Evolutionary conservation across 2,329 filamentous ascomycete species (phyloP).

Genomic region (Colletotrichum eremochloae): DNA sequence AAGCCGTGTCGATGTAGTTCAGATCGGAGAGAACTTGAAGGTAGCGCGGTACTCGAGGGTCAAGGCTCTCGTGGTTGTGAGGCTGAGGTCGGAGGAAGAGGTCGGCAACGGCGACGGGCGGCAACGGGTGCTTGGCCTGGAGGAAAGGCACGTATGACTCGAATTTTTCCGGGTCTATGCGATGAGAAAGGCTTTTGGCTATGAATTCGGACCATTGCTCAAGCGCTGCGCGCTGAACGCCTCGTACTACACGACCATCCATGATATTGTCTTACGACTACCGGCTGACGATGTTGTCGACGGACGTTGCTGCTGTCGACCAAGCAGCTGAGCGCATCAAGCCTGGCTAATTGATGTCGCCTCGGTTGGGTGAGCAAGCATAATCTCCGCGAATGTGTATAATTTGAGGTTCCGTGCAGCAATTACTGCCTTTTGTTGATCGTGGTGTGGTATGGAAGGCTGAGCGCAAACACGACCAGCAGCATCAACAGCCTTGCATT

Average conservation of each 20-base stretch:
- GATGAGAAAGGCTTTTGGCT: conserved; percentile 61
- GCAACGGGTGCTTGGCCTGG: conserved; percentile 64
- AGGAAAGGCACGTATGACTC: conserved; percentile 64
- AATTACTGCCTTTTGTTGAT: background rate
- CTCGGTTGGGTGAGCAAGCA: conserved; percentile 14
- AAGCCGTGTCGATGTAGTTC: conserved; percentile 66
- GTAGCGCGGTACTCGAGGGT: conserved; percentile 72
- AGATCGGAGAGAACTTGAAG: conserved; percentile 67
- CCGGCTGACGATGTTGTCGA: background rate
- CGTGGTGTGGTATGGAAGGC: conserved; percentile 1
- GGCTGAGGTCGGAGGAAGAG: conserved; percentile 69
- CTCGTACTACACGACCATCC: conserved; percentile 37
- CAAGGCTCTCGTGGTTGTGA: conserved; percentile 63
- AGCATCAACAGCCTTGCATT: conserved; percentile 7
- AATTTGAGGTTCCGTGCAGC: background rate
- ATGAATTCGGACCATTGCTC: conserved; percentile 66
- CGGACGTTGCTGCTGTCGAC: conserved; percentile 3
- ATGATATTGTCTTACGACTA: conserved; percentile 28
- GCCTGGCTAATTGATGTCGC: conserved; percentile 25
- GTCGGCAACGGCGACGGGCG: conserved; percentile 66
- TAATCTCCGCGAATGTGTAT: conserved; percentile 10
- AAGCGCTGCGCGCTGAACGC: conserved; percentile 46
- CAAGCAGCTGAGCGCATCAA: conserved; percentile 31
- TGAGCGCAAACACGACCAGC: background rate
- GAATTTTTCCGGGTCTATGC: conserved; percentile 68